Percentiles rank a stretch among this genome's conserved stretches.
Conservation (phyloP, 306 rosid genomes). For the Herpetospermum pedunculosum region DNA sequence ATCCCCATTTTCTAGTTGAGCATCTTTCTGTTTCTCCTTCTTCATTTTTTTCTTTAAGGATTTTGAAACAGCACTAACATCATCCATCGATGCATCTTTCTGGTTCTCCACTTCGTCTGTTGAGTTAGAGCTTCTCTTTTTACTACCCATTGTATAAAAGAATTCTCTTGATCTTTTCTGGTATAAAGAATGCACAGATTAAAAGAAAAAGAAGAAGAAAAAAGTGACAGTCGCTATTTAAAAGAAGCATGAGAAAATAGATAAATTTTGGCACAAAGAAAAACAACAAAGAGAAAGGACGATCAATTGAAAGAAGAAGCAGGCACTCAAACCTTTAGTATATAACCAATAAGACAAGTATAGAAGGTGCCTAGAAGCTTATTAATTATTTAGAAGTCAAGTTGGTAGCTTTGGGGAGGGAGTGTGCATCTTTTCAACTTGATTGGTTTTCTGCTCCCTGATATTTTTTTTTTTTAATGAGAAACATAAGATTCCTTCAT, state of each 20-base stretch:
- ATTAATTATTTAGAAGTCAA: neutral
- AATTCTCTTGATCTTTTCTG: neutral
- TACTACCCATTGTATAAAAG: constrained; percentile 26
- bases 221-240: neutral
- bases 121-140: constrained; percentile 29
- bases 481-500: no score
- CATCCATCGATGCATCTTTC: constrained; percentile 2
- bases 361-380: neutral
- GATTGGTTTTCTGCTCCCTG: neutral
- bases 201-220: neutral
- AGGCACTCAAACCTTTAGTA: neutral
- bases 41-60: constrained; percentile 31
- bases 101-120: constrained; percentile 19
- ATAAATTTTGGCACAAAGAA: neutral
- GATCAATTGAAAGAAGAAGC: neutral
- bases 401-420: neutral
- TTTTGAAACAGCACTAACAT: constrained; percentile 15
- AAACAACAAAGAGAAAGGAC: neutral
- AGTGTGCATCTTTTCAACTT: neutral
- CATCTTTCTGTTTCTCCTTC: constrained; percentile 18
- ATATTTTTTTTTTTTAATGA: no score
- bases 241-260: neutral
- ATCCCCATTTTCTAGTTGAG: constrained; percentile 10
- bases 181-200: neutral
- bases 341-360: neutral